Conservation (phyloP, 768 basidiomycete genomes). For the Amanita rubescens region DNA sequence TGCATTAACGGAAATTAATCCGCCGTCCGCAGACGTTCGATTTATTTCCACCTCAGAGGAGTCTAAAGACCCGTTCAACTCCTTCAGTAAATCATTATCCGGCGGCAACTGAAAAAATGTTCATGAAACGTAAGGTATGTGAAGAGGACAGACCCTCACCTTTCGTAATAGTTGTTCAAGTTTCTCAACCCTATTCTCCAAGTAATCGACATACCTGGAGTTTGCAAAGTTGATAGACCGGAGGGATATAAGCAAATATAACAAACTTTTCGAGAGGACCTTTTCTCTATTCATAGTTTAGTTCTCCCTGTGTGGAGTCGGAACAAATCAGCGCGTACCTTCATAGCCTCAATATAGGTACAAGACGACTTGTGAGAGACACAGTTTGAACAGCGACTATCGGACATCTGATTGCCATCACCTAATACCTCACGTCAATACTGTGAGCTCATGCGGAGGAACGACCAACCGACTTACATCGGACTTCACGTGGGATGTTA, state of each 20-base stretch:
- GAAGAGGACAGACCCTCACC: slow-evolving; percentile 17
- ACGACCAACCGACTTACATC: slow-evolving; percentile 38
- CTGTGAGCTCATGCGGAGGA: background rate
- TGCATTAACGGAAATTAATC: background rate
- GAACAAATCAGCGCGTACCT: slow-evolving; percentile 34
- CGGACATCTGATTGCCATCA: slow-evolving; percentile 65
- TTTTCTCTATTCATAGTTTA: slow-evolving; percentile 31
- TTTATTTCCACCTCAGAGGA: slow-evolving; percentile 12
- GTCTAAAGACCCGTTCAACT: slow-evolving; percentile 33
- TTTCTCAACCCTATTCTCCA: slow-evolving; percentile 53
- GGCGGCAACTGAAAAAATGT: slow-evolving; percentile 44
- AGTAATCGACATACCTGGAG: slow-evolving; percentile 45
- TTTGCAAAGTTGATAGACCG: background rate
- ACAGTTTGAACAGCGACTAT: slow-evolving; percentile 62
- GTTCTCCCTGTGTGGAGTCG: background rate
- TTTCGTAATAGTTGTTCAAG: slow-evolving; percentile 47
- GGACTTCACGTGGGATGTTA: slow-evolving; percentile 21
- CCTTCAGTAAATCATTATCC: slow-evolving; percentile 51
- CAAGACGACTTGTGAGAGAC: slow-evolving; percentile 54
- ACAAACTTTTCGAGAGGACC: slow-evolving; percentile 55
- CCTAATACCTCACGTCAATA: slow-evolving; percentile 25
- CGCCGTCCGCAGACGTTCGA: slow-evolving; percentile 14
- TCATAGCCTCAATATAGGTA: slow-evolving; percentile 62
- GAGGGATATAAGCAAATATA: background rate
- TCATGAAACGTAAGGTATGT: background rate